A percentile compares a stretch with the other conserved stretches of the same genome.
Evolutionary conservation across 1,284 basidiomycete genomes (phyloP).

Genomic region (Schizopora paradoxa): DNA sequence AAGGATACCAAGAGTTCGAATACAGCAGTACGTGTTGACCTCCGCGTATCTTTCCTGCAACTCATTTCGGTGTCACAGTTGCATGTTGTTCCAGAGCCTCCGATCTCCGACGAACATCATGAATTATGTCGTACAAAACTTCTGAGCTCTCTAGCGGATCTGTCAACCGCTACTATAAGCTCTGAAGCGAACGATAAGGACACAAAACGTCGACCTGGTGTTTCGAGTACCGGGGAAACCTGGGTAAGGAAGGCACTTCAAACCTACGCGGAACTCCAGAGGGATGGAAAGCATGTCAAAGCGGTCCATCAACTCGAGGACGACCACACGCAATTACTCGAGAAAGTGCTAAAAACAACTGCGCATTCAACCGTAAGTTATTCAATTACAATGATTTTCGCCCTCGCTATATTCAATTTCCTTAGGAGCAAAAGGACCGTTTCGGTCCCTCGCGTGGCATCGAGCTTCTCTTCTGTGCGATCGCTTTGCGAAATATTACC

Average conservation of each 20-base stretch:
- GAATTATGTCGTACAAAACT: constrained; percentile 65
- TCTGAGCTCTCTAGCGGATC: constrained; percentile 70
- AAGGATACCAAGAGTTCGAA: constrained; percentile 64
- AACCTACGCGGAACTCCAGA: constrained; percentile 56
- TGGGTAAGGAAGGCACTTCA: constrained; percentile 74
- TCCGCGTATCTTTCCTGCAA: no score
- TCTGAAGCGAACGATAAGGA: constrained; percentile 40
- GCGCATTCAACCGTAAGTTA: not conserved
- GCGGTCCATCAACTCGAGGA: constrained; percentile 52
- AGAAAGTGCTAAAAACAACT: constrained; percentile 34
- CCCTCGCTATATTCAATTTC: constrained; percentile 1
- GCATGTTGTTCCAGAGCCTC: constrained; percentile 56
- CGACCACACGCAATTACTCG: constrained; percentile 44
- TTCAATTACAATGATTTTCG: not conserved
- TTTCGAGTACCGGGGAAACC: constrained; percentile 67
- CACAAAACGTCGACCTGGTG: constrained; percentile 51
- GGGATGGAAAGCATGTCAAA: constrained; percentile 69
- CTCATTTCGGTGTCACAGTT: constrained; percentile 41
- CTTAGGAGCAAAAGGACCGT: constrained; percentile 1
- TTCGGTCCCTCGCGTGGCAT: constrained; percentile 8
- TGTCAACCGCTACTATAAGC: constrained; percentile 38
- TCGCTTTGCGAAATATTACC: constrained; percentile 7
- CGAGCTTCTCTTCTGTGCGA: constrained; percentile 10
- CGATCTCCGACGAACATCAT: constrained; percentile 69
- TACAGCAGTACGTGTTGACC: constrained; percentile 56